Evolutionary conservation across 2,329 filamentous ascomycete genomes (phyloP).

Genomic region (Penicillium sp.): DNA sequence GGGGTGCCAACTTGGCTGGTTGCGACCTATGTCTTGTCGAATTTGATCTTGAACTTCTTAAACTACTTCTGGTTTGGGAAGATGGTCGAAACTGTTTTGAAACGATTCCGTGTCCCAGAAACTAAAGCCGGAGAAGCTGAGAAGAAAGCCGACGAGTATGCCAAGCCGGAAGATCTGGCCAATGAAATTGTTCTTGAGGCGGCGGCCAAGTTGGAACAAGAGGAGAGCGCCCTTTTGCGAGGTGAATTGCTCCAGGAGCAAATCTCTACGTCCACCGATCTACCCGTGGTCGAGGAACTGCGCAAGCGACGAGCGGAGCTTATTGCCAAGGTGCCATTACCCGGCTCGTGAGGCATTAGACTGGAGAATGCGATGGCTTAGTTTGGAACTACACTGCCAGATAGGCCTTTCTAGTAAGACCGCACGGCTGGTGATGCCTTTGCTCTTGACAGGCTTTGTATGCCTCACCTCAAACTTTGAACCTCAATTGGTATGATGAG

Average conservation of each 20-base stretch:
- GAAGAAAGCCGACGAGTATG: conserved; percentile 24
- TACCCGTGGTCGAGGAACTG: background rate
- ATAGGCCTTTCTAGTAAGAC: background rate
- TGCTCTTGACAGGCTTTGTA: too few species aligned
- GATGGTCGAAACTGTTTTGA: conserved; percentile 61
- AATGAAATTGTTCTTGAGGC: conserved; percentile 35
- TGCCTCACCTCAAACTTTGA: too few species aligned
- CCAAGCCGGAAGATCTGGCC: conserved; percentile 21
- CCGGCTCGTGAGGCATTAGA: conserved; percentile 2
- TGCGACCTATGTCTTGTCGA: conserved; percentile 52
- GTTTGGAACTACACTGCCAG: too few species aligned
- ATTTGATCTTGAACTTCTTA: conserved; percentile 55
- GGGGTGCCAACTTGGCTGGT: conserved; percentile 55
- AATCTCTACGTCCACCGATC: conserved; percentile 6
- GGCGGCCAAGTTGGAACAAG: conserved; percentile 25
- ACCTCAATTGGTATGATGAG: too few species aligned
- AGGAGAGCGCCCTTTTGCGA: conserved; percentile 27
- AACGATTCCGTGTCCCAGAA: conserved; percentile 49
- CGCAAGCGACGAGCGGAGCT: conserved; percentile 3
- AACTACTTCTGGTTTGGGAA: conserved; percentile 64
- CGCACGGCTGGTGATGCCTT: too few species aligned
- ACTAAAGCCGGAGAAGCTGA: conserved; percentile 15
- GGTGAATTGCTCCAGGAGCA: conserved; percentile 22
- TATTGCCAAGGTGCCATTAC: conserved; percentile 5
- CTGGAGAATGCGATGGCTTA: too few species aligned